phyloP scores from a whole-genome alignment of 345 rosid genomes.

The Acer campestre region DNA sequence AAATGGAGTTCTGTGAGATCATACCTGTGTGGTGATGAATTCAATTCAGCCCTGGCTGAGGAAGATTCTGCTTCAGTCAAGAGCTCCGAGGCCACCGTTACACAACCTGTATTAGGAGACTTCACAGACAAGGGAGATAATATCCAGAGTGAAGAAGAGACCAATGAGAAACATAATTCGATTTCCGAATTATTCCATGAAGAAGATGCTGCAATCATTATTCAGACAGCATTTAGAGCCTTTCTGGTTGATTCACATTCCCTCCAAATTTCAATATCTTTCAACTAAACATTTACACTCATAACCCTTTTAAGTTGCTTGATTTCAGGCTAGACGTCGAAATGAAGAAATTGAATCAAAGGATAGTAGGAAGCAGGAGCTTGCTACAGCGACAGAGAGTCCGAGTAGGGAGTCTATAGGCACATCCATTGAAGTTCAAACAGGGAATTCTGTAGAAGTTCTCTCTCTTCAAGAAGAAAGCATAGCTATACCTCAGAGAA shows the following conservation, averaged over 20 bases:
- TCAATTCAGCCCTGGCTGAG: slow-evolving; percentile 73
- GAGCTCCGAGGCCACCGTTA: slow-evolving; percentile 55
- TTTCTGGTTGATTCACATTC: slow-evolving; percentile 48
- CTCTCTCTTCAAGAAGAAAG: slow-evolving; percentile 43
- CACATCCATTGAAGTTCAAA: slow-evolving; percentile 76
- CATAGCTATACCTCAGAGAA: slow-evolving; percentile 26
- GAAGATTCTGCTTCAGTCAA: slow-evolving; percentile 72
- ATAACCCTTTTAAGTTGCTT: slow-evolving; percentile 1
- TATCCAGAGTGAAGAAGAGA: slow-evolving; percentile 36
- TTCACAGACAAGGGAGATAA: slow-evolving; percentile 23
- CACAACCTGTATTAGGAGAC: slow-evolving; percentile 38
- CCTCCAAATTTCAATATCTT: not conserved
- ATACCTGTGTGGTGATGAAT: slow-evolving; percentile 77
- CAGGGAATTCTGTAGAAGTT: slow-evolving; percentile 56
- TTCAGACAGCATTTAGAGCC: slow-evolving; percentile 72
- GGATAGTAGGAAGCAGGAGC: slow-evolving; percentile 25
- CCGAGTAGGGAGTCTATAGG: slow-evolving; percentile 58
- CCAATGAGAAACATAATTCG: slow-evolving; percentile 49
- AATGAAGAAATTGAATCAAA: slow-evolving; percentile 25
- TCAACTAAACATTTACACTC: not conserved
- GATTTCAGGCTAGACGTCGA: slow-evolving; percentile 43
- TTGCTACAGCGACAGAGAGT: slow-evolving; percentile 31
- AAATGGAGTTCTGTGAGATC: slow-evolving; percentile 72
- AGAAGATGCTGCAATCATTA: slow-evolving; percentile 77
- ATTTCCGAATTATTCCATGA: slow-evolving; percentile 46